These are phyloP conservation scores for Bidens hawaiensis DNA, from an alignment of 140 eudicot genomes.

Conservation along the genomic window DNA sequence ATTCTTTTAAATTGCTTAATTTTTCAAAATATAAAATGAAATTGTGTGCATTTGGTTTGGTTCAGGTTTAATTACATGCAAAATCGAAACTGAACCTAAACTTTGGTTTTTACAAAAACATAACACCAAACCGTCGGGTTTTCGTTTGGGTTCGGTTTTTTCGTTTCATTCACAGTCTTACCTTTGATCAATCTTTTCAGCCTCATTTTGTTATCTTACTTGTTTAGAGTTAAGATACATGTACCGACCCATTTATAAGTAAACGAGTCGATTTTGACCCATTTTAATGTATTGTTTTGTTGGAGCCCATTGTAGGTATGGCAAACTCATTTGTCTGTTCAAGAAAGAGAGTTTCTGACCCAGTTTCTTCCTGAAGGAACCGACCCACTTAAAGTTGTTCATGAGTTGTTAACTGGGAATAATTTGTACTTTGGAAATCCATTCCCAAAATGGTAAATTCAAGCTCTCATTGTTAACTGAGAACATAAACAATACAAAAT, in stretches of 20 bases:
- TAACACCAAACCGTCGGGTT: no score
- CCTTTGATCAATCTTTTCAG: no score
- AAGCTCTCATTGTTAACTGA: background rate
- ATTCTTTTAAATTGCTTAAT: no score
- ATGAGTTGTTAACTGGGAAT: slow-evolving; percentile 62
- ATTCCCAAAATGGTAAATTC: slow-evolving; percentile 59
- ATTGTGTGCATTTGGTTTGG: no score
- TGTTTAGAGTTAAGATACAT: no score
- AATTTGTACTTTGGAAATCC: slow-evolving; percentile 83
- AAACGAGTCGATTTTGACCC: background rate
- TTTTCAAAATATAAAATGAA: no score
- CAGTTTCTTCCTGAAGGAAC: slow-evolving; percentile 72
- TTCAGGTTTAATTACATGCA: no score
- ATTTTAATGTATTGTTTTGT: slow-evolving; percentile 6
- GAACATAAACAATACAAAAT: background rate
- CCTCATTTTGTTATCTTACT: no score
- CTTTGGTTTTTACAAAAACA: no score
- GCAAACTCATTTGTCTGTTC: slow-evolving; percentile 62
- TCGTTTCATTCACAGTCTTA: no score
- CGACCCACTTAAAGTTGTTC: slow-evolving; percentile 50
- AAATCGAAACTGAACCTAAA: no score
- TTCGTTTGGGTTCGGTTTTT: no score
- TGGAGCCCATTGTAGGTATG: slow-evolving; percentile 55
- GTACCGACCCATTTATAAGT: background rate
- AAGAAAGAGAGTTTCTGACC: slow-evolving; percentile 59